A percentile compares a stretch with the other conserved stretches of the same genome.
Evolutionary conservation across 1,284 basidiomycete species (phyloP).

Genomic region (Xerocomus tenax): DNA sequence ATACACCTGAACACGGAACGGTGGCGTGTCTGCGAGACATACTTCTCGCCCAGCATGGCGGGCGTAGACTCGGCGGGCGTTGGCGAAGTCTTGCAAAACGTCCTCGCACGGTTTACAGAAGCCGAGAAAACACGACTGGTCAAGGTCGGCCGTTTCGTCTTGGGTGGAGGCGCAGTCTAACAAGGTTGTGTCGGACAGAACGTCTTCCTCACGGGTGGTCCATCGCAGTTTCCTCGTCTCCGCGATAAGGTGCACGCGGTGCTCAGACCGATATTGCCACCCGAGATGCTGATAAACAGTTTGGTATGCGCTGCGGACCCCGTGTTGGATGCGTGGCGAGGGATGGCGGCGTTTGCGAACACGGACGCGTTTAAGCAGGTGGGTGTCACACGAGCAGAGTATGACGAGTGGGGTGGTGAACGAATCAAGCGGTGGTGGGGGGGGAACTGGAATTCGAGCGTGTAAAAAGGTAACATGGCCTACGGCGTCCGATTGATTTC

Average conservation of each 20-base stretch:
- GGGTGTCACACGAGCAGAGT: conserved; percentile 69
- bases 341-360: conserved; percentile 79
- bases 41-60: conserved; percentile 89
- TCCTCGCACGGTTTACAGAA: conserved; percentile 74
- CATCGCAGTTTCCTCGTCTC: conserved; percentile 71
- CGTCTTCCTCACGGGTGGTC: conserved; percentile 84
- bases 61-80: conserved; percentile 93
- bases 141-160: conserved; percentile 30
- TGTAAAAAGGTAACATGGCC: too few relatives aligned
- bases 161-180: neutral
- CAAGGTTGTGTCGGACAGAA: conserved; percentile 46
- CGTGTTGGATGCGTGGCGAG: conserved; percentile 78
- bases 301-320: conserved; percentile 61
- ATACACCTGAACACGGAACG: conserved; percentile 92
- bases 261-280: conserved; percentile 74
- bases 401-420: conserved; percentile 88
- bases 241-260: conserved; percentile 58
- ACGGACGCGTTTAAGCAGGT: conserved; percentile 52
- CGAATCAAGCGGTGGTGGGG: conserved; percentile 74
- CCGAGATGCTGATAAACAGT: conserved; percentile 58
- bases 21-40: conserved; percentile 87
- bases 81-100: conserved; percentile 80
- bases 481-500: too few relatives aligned
- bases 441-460: conserved; percentile 60
- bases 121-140: conserved; percentile 57